Base-by-base conservation (phyloP, 768 basidiomycete species). In the Serendipita indica region DNA sequence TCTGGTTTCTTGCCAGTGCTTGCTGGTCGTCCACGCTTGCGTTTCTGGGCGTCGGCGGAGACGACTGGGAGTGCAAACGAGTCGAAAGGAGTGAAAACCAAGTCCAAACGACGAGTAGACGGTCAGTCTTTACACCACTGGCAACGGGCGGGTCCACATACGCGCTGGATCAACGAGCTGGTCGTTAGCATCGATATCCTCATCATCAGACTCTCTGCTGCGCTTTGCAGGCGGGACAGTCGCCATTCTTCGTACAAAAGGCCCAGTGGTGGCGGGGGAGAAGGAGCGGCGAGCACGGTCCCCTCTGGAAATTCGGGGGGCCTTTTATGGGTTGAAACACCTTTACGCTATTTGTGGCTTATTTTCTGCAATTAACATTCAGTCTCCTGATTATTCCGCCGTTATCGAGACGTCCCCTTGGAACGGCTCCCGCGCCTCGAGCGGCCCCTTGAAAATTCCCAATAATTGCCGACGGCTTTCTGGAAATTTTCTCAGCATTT, bases 121-220 rank as follows among this genome's bases (percentile, higher is more conserved):
- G n/a, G 41, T n/a, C 18, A 3, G 18, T 43, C 18, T n/a, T n/a
- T n/a, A n/a, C 7, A 7, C 18, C 5, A 6, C 5, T 6, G 41
- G n/a, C 7, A 43, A n/a, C 1, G 3, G 41, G 41, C 18, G 41
- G 41, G 41, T n/a, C 22, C 22, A 54, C 49, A 16, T 28, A 54
- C 49, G 49, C 22, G 49, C 49, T 28, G 49, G 49, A 33, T 54
- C 49, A 28, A 54, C 49, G 49, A 54, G 49, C 49, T 54, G 49
- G 49, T 54, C 49, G 32, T 54, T 27, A 54, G 49, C 49, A 54
- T 54, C 49, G 27, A 43, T 43, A 16, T 54, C 49, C n/a, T 54
- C 49, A 28, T 54, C 49, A 28, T 54, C 49, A 33, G 49, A 54
- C 25, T 54, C 49, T 33, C 49, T 54, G 32, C 22, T 7, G n/a